A percentile compares a stretch with the other conserved stretches of the same genome.
These are phyloP conservation scores for Hypoxylon rubiginosum DNA, from an alignment of 2,329 filamentous ascomycete genomes.

Conservation along the genomic window DNA sequence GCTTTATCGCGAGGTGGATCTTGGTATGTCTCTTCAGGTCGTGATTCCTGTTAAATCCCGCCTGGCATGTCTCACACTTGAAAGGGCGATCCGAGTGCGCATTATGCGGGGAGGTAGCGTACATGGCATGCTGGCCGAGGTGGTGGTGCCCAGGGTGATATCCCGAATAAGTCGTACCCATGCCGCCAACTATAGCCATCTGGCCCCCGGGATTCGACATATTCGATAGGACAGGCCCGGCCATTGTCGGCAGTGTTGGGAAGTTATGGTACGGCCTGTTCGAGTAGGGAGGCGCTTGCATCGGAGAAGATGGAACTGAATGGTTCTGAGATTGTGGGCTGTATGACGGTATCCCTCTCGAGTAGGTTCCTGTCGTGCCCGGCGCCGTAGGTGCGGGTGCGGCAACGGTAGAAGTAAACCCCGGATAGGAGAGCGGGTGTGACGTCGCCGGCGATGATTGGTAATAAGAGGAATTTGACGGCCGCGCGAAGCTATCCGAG, in stretches of 20 bases:
- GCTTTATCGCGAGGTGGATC: conserved; percentile 95
- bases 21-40: conserved; percentile 96
- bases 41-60: conserved; percentile 96
- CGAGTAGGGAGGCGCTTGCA: conserved; percentile 67
- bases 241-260: conserved; percentile 66
- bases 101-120: conserved; percentile 65
- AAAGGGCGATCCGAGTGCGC: conserved; percentile 84
- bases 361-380: conserved; percentile 55
- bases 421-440: conserved; percentile 61
- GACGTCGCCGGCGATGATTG: conserved; percentile 63
- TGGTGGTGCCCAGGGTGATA: conserved; percentile 65
- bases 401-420: conserved; percentile 57
- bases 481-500: conserved; percentile 70
- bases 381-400: conserved; percentile 61
- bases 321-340: conserved; percentile 55
- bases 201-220: conserved; percentile 79
- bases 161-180: conserved; percentile 68
- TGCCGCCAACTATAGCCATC: conserved; percentile 75
- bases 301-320: conserved; percentile 49
- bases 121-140: conserved; percentile 66
- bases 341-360: conserved; percentile 55
- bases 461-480: conserved; percentile 73
- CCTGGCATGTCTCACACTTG: conserved; percentile 91
- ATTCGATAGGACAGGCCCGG: conserved; percentile 82
- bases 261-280: conserved; percentile 58